phyloP scores from a whole-genome alignment of 2,329 filamentous ascomycete genomes.

The Penicillium hordei region DNA sequence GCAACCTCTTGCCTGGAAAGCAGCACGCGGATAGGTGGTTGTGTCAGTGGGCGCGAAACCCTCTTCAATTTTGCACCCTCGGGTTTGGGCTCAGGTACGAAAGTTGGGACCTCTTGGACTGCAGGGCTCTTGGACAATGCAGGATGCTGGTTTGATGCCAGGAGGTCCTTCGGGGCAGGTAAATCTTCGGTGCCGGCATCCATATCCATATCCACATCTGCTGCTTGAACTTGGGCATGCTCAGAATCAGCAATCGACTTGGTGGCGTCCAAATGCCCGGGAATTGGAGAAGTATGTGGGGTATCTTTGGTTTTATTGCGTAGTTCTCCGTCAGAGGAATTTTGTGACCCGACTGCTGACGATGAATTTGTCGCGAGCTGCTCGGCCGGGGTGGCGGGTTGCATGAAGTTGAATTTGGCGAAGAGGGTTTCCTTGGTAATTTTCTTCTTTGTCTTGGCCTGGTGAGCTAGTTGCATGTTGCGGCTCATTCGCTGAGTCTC shows the following conservation, averaged over 20 bases:
- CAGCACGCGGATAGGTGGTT: conserved; percentile 41
- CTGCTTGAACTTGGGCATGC: not conserved
- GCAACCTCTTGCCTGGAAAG: conserved; percentile 42
- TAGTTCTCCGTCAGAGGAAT: conserved; percentile 45
- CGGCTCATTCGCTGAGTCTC: conserved; percentile 90
- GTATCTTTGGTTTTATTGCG: conserved; percentile 54
- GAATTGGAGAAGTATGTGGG: conserved; percentile 67
- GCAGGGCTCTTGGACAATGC: conserved; percentile 10
- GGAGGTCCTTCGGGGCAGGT: conserved; percentile 41
- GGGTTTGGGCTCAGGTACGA: conserved; percentile 13
- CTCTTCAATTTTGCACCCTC: conserved; percentile 29
- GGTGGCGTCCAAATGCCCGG: conserved; percentile 23
- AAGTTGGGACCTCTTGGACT: conserved; percentile 2
- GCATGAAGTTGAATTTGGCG: conserved; percentile 75
- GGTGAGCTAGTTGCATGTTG: conserved; percentile 86
- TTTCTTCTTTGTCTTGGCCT: conserved; percentile 88
- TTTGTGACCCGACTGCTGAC: conserved; percentile 53
- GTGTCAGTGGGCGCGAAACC: conserved; percentile 26
- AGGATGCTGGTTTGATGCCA: conserved; percentile 25
- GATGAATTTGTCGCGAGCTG: conserved; percentile 33
- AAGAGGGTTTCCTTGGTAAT: conserved; percentile 81
- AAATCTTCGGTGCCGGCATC: conserved; percentile 39
- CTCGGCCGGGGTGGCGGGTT: conserved; percentile 36
- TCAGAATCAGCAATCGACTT: conserved; percentile 9
- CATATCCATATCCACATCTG: conserved; percentile 14